Evolutionary conservation across 2,329 filamentous ascomycete genomes (phyloP).

Genomic region (Fusarium phyllophilum): DNA sequence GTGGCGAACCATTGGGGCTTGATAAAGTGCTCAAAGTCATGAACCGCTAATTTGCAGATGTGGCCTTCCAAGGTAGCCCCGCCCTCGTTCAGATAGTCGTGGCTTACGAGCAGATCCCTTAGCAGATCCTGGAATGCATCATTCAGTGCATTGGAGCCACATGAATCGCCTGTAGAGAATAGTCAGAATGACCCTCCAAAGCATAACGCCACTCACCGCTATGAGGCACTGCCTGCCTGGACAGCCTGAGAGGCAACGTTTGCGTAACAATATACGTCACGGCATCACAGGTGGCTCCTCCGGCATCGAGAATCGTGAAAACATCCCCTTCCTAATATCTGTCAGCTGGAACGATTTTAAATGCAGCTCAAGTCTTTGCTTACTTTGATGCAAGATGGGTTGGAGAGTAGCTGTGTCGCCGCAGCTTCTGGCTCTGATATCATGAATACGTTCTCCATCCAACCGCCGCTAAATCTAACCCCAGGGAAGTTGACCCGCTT

Average conservation of each 20-base stretch:
- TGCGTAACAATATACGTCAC: not conserved
- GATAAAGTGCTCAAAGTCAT: not conserved
- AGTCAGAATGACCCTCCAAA: not conserved
- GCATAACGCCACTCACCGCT: not conserved
- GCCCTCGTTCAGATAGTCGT: not conserved
- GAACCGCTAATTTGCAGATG: not conserved
- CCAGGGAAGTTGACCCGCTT: not conserved
- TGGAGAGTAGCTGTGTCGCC: not conserved
- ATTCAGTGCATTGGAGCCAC: conserved; percentile 12
- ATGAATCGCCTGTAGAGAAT: not conserved
- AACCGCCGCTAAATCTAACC: too few species aligned
- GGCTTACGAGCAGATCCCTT: not conserved
- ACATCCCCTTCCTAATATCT: not conserved
- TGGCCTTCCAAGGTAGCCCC: not conserved
- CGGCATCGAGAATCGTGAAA: conserved; percentile 2
- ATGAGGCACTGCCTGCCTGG: not conserved
- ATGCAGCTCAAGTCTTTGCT: too few species aligned
- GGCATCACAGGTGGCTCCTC: not conserved
- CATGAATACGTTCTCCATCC: not conserved
- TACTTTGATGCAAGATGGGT: not conserved
- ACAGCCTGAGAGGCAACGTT: too few species aligned
- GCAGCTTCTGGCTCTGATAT: conserved; percentile 15
- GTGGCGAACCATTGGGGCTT: not conserved
- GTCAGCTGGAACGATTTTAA: not conserved
- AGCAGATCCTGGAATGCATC: not conserved